These are phyloP conservation scores for Coemansia guatemalensis DNA, from an alignment of 192 early-diverging fungal genomes.

Conservation along the genomic window DNA sequence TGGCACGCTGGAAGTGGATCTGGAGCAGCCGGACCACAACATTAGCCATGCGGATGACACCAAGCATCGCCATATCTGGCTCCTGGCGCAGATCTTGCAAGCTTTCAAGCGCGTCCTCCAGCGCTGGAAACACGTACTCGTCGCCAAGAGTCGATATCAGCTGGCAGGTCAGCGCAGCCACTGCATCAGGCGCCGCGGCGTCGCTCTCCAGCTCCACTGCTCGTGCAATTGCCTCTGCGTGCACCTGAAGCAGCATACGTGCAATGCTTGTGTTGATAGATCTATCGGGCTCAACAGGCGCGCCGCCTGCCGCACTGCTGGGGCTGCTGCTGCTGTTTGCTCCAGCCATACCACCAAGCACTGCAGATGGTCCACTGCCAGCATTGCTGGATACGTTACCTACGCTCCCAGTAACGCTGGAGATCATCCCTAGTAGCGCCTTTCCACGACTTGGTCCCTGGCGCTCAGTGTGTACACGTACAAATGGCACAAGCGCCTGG, in stretches of 20 bases:
- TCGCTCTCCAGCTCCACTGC: constrained; percentile 73
- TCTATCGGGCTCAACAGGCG: constrained; percentile 15
- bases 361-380: not conserved
- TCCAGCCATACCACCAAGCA: constrained; percentile 1
- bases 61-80: constrained; percentile 33
- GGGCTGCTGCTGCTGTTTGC: constrained; percentile 2
- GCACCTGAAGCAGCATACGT: constrained; percentile 61
- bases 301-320: not conserved
- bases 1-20: constrained; percentile 40
- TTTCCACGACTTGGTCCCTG: constrained; percentile 40
- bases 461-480: constrained; percentile 44
- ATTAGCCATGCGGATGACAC: constrained; percentile 33
- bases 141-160: constrained; percentile 78
- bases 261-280: constrained; percentile 27
- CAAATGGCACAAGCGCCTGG: constrained; percentile 53
- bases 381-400: not conserved
- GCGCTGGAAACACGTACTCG: constrained; percentile 77
- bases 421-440: constrained; percentile 50
- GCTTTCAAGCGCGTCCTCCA: constrained; percentile 65
- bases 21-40: constrained; percentile 36
- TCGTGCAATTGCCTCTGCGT: constrained; percentile 75
- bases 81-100: constrained; percentile 46
- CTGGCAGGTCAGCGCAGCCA: constrained; percentile 66
- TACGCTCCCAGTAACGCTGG: constrained; percentile 31
- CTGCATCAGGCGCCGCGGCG: constrained; percentile 64